Base-by-base conservation (phyloP, 139 green algal species). In the Ettlia oleoabundans region DNA sequence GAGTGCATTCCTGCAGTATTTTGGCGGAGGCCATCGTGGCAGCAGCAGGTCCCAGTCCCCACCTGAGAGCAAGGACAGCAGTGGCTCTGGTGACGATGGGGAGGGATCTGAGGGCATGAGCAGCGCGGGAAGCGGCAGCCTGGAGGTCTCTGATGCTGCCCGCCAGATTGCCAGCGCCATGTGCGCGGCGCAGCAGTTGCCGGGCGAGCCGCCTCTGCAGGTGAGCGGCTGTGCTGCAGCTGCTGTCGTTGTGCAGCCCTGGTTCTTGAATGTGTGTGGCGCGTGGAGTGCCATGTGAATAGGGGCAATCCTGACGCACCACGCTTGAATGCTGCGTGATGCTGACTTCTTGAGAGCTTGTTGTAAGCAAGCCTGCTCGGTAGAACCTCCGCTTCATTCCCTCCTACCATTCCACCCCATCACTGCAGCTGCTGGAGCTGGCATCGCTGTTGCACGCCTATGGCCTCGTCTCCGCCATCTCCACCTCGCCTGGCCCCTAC, bases 381-480 rank as follows among this genome's bases (percentile, higher is more conserved):
- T n/a, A n/a, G n/a, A n/a, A n/a, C n/a, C n/a, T n/a, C n/a, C n/a
- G n/a, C n/a, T n/a, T n/a, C n/a, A n/a, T n/a, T n/a, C n/a, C n/a
- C n/a, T n/a, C n/a, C n/a, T n/a, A n/a, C n/a, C n/a, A n/a, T n/a
- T n/a, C n/a, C n/a, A n/a, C n/a, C n/a, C n/a, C n/a, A n/a, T 4
- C 21, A 4, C 30, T 61, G 65, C 55, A 80, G 76, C 32, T 86
- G 52, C 47, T 86, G n/a, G 82, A 86, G 82, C 82, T 86, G 30
- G 82, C 82, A 30, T 86, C 82, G 0, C 67, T 86, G 73, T 58
- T 80, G 40, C 61, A 80, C 21, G 32, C 76, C 38, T 81, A 86
- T 30, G 82, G 82, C 28, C 73, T 86, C 7, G 76, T 72, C 15
- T 69, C 69, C 3, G 66, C 51, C 0, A 68, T 47, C 30, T 30